phyloP scores from a whole-genome alignment of 331 rosid species.

The Erythrophleum ivorense region DNA sequence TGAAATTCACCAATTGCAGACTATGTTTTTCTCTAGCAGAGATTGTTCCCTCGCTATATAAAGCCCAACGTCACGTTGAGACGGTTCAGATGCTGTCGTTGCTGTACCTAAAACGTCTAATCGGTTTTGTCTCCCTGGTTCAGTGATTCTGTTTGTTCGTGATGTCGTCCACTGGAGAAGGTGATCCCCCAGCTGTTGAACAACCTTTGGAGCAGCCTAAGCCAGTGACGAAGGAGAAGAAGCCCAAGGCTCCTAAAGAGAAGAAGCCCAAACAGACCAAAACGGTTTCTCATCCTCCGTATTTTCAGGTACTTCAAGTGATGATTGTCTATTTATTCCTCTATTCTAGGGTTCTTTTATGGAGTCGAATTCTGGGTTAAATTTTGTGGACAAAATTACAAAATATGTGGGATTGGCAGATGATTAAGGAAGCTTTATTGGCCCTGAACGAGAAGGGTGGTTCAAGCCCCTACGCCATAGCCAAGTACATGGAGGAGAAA shows the following conservation, averaged over 20 bases:
- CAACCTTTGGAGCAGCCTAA: slow-evolving; percentile 43
- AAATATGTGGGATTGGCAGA: slow-evolving; percentile 44
- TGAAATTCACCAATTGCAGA: slow-evolving; percentile 47
- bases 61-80: not conserved
- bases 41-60: slow-evolving; percentile 48
- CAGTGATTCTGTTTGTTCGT: not conserved
- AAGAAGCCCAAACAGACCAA: slow-evolving; percentile 64
- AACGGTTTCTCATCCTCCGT: slow-evolving; percentile 80
- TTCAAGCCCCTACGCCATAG: slow-evolving; percentile 90
- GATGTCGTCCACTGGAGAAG: slow-evolving; percentile 61
- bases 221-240: slow-evolving; percentile 56
- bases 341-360: not conserved
- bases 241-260: slow-evolving; percentile 56
- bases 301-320: slow-evolving; percentile 62
- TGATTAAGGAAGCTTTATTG: slow-evolving; percentile 81
- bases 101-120: too few species aligned
- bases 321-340: not conserved
- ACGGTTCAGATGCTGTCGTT: not conserved
- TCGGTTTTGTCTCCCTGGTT: not conserved
- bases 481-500: slow-evolving; percentile 87
- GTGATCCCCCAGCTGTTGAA: slow-evolving; percentile 30
- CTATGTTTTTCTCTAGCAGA: not conserved
- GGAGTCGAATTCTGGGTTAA: not conserved
- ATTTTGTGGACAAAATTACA: not conserved
- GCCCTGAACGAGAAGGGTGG: slow-evolving; percentile 79